phyloP scores from a whole-genome alignment of 2,329 filamentous ascomycete species.

The Metarhizium brunneum region DNA sequence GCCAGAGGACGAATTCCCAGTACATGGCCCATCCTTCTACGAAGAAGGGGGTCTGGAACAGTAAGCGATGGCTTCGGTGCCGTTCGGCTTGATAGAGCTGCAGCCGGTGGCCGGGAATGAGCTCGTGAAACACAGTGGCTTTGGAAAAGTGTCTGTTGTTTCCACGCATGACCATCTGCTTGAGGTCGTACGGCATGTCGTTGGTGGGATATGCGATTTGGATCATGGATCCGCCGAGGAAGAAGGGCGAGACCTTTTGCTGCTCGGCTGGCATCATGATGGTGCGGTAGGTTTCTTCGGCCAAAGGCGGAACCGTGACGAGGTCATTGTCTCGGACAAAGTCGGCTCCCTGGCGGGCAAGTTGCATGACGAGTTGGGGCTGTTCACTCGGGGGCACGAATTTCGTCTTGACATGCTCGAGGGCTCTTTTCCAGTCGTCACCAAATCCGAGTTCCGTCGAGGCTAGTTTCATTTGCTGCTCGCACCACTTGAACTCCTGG shows the following conservation, averaged over 20 bases:
- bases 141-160: constrained; percentile 49
- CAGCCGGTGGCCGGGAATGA: constrained; percentile 49
- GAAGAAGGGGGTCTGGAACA: constrained; percentile 50
- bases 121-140: constrained; percentile 52
- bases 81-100: constrained; percentile 41
- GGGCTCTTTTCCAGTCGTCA: constrained; percentile 39
- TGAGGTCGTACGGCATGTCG: constrained; percentile 42
- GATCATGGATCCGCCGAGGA: constrained; percentile 45
- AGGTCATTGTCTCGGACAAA: constrained; percentile 46
- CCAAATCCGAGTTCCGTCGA: constrained; percentile 37
- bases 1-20: constrained; percentile 52
- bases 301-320: constrained; percentile 44
- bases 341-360: constrained; percentile 39
- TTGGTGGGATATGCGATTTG: constrained; percentile 47
- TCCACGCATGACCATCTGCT: constrained; percentile 50
- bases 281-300: constrained; percentile 44
- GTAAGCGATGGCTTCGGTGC: constrained; percentile 35
- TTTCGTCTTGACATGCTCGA: constrained; percentile 46
- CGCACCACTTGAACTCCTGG: constrained; percentile 45
- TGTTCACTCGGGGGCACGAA: constrained; percentile 46
- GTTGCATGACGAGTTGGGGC: constrained; percentile 38
- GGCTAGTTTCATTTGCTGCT: constrained; percentile 42
- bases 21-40: constrained; percentile 54
- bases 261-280: constrained; percentile 44
- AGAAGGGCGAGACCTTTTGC: constrained; percentile 50